phyloP scores from a whole-genome alignment of 78 protist species.

The Salpingoeca rosetta region DNA sequence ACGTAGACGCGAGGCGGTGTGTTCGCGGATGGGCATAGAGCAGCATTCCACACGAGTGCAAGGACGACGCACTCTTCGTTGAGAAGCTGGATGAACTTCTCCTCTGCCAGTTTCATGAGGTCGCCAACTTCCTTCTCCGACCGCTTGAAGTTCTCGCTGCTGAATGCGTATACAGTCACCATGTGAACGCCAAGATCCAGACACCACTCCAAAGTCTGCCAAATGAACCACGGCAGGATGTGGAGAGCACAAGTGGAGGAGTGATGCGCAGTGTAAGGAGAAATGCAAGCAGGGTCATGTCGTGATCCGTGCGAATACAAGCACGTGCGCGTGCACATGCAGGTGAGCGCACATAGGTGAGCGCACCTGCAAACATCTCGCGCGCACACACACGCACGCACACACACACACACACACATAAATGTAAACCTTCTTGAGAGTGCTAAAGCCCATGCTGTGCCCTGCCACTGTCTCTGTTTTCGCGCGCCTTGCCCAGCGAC shows the following conservation, averaged over 20 bases:
- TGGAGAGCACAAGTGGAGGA: neutral
- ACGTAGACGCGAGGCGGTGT: neutral
- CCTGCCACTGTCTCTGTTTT: conserved; percentile 29
- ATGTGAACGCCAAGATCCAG: conserved; percentile 58
- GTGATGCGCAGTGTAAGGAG: too few species aligned
- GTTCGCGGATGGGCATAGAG: neutral
- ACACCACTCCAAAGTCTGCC: conserved; percentile 61
- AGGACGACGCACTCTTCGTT: neutral
- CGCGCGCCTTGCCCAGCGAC: conserved; percentile 50
- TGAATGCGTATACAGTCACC: conserved; percentile 82
- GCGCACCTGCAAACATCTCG: too few species aligned
- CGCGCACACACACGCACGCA: too few species aligned
- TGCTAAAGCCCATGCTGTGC: conserved; percentile 54
- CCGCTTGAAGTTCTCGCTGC: conserved; percentile 81
- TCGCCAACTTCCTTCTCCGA: conserved; percentile 52
- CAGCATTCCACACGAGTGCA: neutral
- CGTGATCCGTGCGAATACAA: too few species aligned
- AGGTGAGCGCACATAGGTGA: neutral
- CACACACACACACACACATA: too few species aligned
- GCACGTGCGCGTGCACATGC: neutral
- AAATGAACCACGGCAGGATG: neutral
- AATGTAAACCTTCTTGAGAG: conserved; percentile 34
- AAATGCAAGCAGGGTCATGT: too few species aligned
- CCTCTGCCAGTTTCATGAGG: conserved; percentile 61
- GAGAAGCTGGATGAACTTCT: conserved; percentile 13